phyloP scores from a whole-genome alignment of 345 rosid genomes.

The sweet orange (Citrus sinensis) region DNA sequence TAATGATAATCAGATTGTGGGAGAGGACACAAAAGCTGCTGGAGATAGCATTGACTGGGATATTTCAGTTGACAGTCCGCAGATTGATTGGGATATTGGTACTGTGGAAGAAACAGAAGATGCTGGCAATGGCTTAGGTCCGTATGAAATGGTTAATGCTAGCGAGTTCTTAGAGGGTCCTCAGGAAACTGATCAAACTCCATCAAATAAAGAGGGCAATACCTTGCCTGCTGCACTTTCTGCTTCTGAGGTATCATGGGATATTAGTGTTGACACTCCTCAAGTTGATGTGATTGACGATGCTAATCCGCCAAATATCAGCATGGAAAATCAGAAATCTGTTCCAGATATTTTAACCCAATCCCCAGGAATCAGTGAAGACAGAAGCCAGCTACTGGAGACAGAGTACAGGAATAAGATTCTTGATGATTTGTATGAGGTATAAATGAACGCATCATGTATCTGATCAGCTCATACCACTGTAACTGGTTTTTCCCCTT shows the following conservation, averaged over 20 bases:
- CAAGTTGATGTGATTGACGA: constrained; percentile 64
- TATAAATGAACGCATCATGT: constrained; percentile 21
- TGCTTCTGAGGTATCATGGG: constrained; percentile 80
- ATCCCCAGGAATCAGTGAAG: constrained; percentile 40
- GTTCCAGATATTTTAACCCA: constrained; percentile 33
- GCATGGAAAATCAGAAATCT: constrained; percentile 35
- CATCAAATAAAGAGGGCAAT: constrained; percentile 33
- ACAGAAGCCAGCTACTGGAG: constrained; percentile 79
- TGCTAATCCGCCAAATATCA: constrained; percentile 29
- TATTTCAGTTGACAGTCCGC: constrained; percentile 69
- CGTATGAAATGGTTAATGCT: constrained; percentile 85
- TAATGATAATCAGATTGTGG: constrained; percentile 32
- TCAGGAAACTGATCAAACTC: constrained; percentile 32
- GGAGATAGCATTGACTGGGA: constrained; percentile 84
- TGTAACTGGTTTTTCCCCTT: background rate
- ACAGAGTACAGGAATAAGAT: constrained; percentile 88
- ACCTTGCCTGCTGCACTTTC: constrained; percentile 34
- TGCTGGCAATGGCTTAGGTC: constrained; percentile 74
- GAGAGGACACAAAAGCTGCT: constrained; percentile 43
- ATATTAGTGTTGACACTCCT: constrained; percentile 87
- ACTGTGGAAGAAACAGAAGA: constrained; percentile 77
- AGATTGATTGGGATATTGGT: constrained; percentile 95
- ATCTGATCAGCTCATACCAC: background rate
- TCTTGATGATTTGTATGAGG: constrained; percentile 94
- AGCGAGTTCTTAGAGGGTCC: constrained; percentile 55